Base-by-base conservation (phyloP, 148 eudicot species). In the Chenopodium suecicum region DNA sequence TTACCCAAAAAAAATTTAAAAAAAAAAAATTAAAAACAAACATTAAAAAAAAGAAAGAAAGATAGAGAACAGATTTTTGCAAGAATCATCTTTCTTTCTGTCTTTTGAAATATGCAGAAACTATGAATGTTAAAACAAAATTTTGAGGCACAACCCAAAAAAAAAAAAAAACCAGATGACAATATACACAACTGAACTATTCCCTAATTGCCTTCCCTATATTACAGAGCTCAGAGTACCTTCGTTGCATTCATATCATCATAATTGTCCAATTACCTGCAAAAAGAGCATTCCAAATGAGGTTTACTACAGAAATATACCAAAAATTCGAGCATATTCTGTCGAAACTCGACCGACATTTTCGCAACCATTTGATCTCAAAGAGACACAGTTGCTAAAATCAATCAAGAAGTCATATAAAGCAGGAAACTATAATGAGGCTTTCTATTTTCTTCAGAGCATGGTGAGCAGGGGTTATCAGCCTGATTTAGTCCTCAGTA, bases 401-500 rank as follows among this genome's bases (percentile, higher is more conserved):
- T 60, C 89, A 72, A 85, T 92, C 17, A 86, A 82, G 9, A 86
- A 88, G 82, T 88, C 92, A 17, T 89, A 88, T 81, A 91, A 88
- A 74, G 77, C 87, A 14, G 89, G 88, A 3, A 88, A 92, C 19
- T 85, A 67, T 72, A 89, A 82, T 50, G 94, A 92, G 70, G 85
- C 90, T 2, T 77, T 91, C 46, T 87, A 89, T 78, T 87, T 89
- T 76, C 91, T 91, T 58, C 87, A 92, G 44, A 66, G 84, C 25
- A 73, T 90, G 91, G 91, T 90, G 50, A 87, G 76, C 82, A 89
- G 80, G 77, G 94, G 97, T 71, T 86, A 81, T 79, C 85, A 87
- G 78, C 91, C 90, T n/a, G 90, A 91, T 65, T 83, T 88, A 7
- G 83, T 91, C 20, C 84, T 88, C 1, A 88, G 92, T 41, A 92